A percentile compares a stretch with the other conserved stretches of the same genome.
These are phyloP conservation scores for Pinus albicaulis DNA, from an alignment of 75 land plant species.

Conservation along the genomic window DNA sequence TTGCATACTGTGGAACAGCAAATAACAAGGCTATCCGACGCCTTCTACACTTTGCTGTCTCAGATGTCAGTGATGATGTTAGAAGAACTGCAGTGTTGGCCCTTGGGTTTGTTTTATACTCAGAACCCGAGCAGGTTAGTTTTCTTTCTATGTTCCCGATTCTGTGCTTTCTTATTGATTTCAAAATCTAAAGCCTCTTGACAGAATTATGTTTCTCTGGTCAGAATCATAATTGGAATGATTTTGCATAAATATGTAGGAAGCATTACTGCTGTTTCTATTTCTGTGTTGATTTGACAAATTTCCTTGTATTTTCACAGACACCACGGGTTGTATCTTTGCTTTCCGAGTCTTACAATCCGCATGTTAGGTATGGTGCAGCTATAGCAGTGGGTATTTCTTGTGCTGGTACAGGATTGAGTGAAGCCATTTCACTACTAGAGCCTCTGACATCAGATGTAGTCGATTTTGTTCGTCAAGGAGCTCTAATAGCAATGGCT, in stretches of 20 bases:
- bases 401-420: slow-evolving; percentile 50
- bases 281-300: background rate
- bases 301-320: slow-evolving; percentile 10
- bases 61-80: slow-evolving; percentile 56
- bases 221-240: background rate
- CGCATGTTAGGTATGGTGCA: slow-evolving; percentile 53
- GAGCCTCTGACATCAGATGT: slow-evolving; percentile 56
- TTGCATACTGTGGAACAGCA: slow-evolving; percentile 51
- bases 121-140: slow-evolving; percentile 44
- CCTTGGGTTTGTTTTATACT: slow-evolving; percentile 48
- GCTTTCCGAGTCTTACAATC: slow-evolving; percentile 52
- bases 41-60: slow-evolving; percentile 53
- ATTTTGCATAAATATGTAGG: background rate
- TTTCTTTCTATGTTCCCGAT: background rate
- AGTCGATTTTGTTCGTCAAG: slow-evolving; percentile 57
- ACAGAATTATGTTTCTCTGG: background rate
- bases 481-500: slow-evolving; percentile 54
- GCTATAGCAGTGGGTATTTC: slow-evolving; percentile 56
- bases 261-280: background rate
- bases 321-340: slow-evolving; percentile 52
- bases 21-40: slow-evolving; percentile 57
- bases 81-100: slow-evolving; percentile 52
- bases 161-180: background rate
- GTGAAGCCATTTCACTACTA: slow-evolving; percentile 48
- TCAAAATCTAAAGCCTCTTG: background rate